A percentile compares a stretch with the other conserved stretches of the same genome.
phyloP scores from a whole-genome alignment of 2,329 filamentous ascomycete species.

The Sclerotinia subarctica region DNA sequence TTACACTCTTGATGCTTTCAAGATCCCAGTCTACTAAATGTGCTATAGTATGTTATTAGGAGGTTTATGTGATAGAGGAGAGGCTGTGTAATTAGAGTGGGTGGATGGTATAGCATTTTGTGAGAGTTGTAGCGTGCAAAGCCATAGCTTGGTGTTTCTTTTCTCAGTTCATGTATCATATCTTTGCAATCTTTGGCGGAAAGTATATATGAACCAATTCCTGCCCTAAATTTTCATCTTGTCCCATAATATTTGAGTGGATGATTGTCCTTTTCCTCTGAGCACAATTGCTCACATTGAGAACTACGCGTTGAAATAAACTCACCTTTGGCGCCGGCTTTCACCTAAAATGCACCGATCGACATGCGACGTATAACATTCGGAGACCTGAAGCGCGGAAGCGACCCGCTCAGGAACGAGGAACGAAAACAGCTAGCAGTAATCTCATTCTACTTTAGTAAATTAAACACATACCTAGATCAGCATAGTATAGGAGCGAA shows the following conservation, averaged over 20 bases:
- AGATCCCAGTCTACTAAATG: constrained; percentile 26
- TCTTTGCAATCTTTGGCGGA: not conserved
- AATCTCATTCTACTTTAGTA: not conserved
- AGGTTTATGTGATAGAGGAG: not conserved
- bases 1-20: constrained; percentile 31
- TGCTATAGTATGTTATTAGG: not conserved
- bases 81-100: not conserved
- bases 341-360: not conserved
- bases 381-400: not conserved
- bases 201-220: not conserved
- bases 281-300: not conserved
- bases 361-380: not conserved
- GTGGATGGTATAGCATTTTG: not conserved
- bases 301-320: not conserved
- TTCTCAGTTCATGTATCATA: not conserved
- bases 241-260: not conserved
- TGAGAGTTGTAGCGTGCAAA: not conserved
- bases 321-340: not conserved
- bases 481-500: not conserved
- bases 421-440: not conserved
- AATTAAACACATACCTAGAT: no score
- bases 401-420: not conserved
- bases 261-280: not conserved
- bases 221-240: not conserved
- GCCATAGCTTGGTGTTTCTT: not conserved